Base-by-base conservation (phyloP, 2,329 filamentous ascomycete genomes). In the Aspergillus sergii region DNA sequence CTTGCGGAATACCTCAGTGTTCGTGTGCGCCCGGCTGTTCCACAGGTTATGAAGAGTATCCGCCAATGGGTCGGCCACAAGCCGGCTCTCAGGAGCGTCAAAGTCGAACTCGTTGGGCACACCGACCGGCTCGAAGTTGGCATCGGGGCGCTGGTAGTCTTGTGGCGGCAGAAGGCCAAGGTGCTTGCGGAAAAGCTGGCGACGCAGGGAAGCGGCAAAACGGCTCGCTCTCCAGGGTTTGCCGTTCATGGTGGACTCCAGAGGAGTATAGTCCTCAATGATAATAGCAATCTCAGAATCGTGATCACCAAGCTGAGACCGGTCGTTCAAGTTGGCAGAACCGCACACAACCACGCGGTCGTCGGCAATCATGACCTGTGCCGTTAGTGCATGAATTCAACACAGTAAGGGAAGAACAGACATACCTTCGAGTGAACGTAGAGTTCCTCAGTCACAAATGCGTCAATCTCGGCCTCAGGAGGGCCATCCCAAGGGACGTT, bases 251-350 rank as follows among this genome's bases (percentile, higher is more conserved):
- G 78, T 86, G 6, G 87, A 93, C 9, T 86, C 82, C 2, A 97
- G 80, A 6, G 81, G 84, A 10, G 89, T 88, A 0, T 87, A 90
- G 75, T 98, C 94, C 72, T 96, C 90, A 85, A 97, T 91, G 53
- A 98, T 89, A 60, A 97, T 91, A 45, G 91, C 91, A 45, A 98
- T 85, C 76, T 98, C 94, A 56, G 91, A 95, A 77, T 98, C 94
- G 77, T 97, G 94, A 69, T 90, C 87, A 16, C 94, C 94, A 6
- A 95, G 81, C 78, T 97, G 94, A 57, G 92, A 88, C 60, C 94
- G 90, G 75, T 98, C 94, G 76, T 97, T 98, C 71, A 97, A 84
- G 78, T 97, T 98, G 67, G 91, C 92, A 30, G 90, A 93, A 21
- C 93, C 93, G 74, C 93, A 95, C 59, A 97, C 88, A 1, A 91